These are phyloP conservation scores for Globisporangium cylindrosporum DNA, from an alignment of 352 stramenopile species.

Conservation along the genomic window DNA sequence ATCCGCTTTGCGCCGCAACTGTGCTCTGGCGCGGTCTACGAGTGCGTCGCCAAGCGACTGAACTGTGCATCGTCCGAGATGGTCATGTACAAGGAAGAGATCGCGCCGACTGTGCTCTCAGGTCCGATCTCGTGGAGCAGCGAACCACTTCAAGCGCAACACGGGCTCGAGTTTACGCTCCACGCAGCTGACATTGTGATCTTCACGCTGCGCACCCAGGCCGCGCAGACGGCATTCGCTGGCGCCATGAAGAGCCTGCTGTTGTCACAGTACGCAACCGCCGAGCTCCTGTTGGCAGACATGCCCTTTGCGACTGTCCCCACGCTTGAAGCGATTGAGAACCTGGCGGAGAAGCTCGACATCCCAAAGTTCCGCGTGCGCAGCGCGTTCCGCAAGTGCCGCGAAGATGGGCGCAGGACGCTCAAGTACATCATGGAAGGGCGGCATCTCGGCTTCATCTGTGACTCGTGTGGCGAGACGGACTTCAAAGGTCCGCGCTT, in stretches of 20 bases:
- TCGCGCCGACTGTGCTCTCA: conserved; percentile 57
- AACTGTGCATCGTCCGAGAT: conserved; percentile 44
- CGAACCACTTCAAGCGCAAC: conserved; percentile 11
- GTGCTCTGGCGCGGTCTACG: conserved; percentile 38
- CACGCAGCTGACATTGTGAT: conserved; percentile 64
- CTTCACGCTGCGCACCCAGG: conserved; percentile 28
- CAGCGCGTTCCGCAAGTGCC: conserved; percentile 79
- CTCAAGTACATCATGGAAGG: conserved; percentile 83
- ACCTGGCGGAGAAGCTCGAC: conserved; percentile 59
- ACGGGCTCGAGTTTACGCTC: conserved; percentile 22
- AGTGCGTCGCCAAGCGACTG: conserved; percentile 38
- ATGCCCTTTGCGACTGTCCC: conserved; percentile 18
- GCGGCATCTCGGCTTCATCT: conserved; percentile 78
- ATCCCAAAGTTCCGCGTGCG: conserved; percentile 80
- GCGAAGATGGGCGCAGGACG: conserved; percentile 57
- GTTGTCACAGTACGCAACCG: conserved; percentile 35
- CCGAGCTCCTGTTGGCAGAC: conserved; percentile 31
- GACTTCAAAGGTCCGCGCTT: conserved; percentile 74
- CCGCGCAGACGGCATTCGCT: conserved; percentile 25
- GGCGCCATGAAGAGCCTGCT: conserved; percentile 32
- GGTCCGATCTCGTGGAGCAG: conserved; percentile 38
- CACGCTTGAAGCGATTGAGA: conserved; percentile 65
- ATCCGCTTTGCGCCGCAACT: conserved; percentile 32
- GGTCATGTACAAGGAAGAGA: conserved; percentile 73
- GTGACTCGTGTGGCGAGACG: conserved; percentile 75